Evolutionary conservation across 495 filamentous ascomycete species (phyloP).

Genomic region (Pseudevernia furfuracea): DNA sequence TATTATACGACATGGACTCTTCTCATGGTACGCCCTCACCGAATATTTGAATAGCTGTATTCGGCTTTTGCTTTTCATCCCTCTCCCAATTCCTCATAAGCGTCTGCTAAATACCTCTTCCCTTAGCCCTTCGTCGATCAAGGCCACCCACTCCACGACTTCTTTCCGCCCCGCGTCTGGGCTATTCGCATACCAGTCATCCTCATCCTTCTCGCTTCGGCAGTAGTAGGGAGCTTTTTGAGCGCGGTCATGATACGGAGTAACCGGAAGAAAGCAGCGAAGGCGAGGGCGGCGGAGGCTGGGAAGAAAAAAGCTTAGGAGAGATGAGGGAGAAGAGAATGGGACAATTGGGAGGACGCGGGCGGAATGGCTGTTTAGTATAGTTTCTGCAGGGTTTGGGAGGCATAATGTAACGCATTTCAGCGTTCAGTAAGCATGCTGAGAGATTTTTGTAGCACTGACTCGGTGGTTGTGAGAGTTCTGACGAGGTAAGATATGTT

Average conservation of each 20-base stretch:
- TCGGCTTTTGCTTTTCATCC: constrained; percentile 5
- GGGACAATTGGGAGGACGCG: not conserved
- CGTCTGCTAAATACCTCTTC: constrained; percentile 14
- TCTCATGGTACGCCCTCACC: constrained; percentile 64
- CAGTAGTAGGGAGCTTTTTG: constrained; percentile 93
- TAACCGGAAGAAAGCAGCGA: constrained; percentile 93
- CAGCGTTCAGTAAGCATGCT: not conserved
- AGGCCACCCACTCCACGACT: constrained; percentile 82
- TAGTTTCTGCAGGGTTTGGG: not conserved
- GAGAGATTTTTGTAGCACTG: not conserved
- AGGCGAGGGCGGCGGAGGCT: constrained; percentile 67
- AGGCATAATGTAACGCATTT: not conserved
- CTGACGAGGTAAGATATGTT: not conserved
- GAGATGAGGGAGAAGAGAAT: not conserved
- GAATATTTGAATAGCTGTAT: not conserved
- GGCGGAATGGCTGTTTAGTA: not conserved
- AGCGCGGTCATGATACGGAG: constrained; percentile 98
- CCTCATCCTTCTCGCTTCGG: constrained; percentile 80
- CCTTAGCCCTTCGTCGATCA: constrained; percentile 89
- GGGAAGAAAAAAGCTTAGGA: constrained; percentile 56
- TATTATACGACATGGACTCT: constrained; percentile 99
- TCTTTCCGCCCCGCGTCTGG: constrained; percentile 98
- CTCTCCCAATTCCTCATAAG: not conserved
- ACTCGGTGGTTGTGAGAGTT: not conserved
- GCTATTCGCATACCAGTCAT: constrained; percentile 98